Evolutionary conservation across 306 rosid genomes (phyloP).

Genomic region (Lagenaria siceraria): DNA sequence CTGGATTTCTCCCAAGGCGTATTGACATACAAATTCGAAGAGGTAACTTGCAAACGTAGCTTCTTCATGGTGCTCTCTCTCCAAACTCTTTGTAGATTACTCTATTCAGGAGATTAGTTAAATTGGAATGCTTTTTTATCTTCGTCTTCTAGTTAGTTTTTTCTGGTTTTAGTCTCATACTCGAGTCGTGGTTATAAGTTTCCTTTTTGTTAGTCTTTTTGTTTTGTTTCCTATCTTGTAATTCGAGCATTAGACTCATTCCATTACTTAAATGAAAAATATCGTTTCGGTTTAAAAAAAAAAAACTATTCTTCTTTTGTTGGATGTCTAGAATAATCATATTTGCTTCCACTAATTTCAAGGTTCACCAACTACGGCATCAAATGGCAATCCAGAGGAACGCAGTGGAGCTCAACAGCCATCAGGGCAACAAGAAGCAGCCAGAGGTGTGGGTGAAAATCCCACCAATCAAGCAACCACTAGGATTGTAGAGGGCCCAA

Average conservation of each 20-base stretch:
- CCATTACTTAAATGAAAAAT: too few species aligned
- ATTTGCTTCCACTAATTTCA: constrained; percentile 1
- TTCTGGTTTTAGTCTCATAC: too few species aligned
- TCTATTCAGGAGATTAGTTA: too few species aligned
- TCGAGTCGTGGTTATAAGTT: too few species aligned
- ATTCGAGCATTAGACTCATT: too few species aligned
- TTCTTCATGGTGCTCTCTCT: too few species aligned
- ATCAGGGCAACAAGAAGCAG: constrained; percentile 45
- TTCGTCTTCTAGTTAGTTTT: too few species aligned
- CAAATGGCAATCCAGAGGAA: constrained; percentile 49
- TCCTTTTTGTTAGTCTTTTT: too few species aligned
- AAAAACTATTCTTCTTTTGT: neutral
- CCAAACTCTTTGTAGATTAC: too few species aligned
- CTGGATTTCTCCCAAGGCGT: constrained; percentile 70
- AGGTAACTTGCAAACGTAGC: constrained; percentile 31
- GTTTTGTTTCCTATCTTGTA: too few species aligned
- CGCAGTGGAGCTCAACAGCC: constrained; percentile 37
- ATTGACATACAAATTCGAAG: constrained; percentile 93
- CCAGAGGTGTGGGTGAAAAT: constrained; percentile 27
- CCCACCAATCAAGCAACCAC: constrained; percentile 39
- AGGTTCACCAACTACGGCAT: constrained; percentile 54
- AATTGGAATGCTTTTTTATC: too few species aligned
- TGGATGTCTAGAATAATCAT: neutral
- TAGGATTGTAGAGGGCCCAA: constrained; percentile 37
- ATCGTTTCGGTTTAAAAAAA: too few species aligned